phyloP scores from a whole-genome alignment of 495 filamentous ascomycete species.

The Hypomontagnella monticulosa region DNA sequence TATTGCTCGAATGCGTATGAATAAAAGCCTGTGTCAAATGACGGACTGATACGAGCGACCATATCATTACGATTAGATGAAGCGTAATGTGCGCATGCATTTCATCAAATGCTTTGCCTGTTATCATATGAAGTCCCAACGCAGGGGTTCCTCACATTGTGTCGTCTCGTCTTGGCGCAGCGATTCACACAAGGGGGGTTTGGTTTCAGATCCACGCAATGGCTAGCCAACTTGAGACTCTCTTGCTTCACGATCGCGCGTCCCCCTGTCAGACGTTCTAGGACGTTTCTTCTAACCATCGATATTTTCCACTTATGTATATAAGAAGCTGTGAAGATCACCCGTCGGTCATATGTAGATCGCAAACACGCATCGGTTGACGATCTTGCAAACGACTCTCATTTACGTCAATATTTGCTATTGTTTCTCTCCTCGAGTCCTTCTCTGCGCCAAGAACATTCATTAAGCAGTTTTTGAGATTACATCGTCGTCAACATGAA shows the following conservation, averaged over 20 bases:
- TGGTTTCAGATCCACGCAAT: conserved; percentile 35
- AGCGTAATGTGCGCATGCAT: conserved; percentile 1
- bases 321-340: conserved; percentile 33
- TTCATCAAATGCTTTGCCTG: neutral
- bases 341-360: conserved; percentile 29
- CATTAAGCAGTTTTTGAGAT: conserved; percentile 10
- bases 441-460: conserved; percentile 24
- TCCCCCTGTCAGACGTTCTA: conserved; percentile 4
- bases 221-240: conserved; percentile 27
- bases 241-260: conserved; percentile 35
- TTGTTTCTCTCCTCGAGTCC: conserved; percentile 6
- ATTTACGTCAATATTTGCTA: conserved; percentile 27
- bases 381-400: conserved; percentile 28
- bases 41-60: conserved; percentile 14
- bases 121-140: conserved; percentile 8
- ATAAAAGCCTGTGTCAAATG: conserved; percentile 3
- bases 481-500: conserved; percentile 17
- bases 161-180: conserved; percentile 24
- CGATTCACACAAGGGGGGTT: conserved; percentile 20
- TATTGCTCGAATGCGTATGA: neutral
- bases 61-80: conserved; percentile 5
- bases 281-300: conserved; percentile 23
- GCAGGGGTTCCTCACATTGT: conserved; percentile 25
- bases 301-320: conserved; percentile 21
- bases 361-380: conserved; percentile 24